phyloP scores from a whole-genome alignment of 306 rosid species.

The Geum urbanum region DNA sequence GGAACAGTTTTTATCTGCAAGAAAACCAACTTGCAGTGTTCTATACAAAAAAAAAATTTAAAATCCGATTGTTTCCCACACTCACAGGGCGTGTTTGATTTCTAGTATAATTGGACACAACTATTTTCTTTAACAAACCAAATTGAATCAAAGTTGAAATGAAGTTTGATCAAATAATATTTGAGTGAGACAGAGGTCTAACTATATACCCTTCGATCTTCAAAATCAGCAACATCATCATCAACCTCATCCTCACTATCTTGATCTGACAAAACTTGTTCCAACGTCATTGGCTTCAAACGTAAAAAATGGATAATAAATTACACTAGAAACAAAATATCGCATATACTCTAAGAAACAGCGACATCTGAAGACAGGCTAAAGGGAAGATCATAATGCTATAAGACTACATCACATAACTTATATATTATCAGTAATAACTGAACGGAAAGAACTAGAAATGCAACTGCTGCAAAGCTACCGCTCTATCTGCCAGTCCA shows the following conservation, averaged over 20 bases:
- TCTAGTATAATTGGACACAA: neutral
- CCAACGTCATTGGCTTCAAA: slow-evolving; percentile 69
- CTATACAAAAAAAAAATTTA: too few relatives aligned
- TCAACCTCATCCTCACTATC: slow-evolving; percentile 93
- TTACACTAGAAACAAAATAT: neutral
- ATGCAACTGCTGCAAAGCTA: neutral
- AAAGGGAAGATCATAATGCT: neutral
- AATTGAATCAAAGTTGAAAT: neutral
- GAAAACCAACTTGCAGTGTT: too few relatives aligned
- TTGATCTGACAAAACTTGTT: slow-evolving; percentile 55
- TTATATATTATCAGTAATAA: neutral
- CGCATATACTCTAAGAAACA: neutral
- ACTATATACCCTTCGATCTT: slow-evolving; percentile 59
- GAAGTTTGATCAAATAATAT: slow-evolving; percentile 12
- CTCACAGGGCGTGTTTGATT: too few relatives aligned
- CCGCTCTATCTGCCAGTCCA: neutral
- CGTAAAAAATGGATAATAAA: neutral
- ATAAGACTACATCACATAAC: neutral
- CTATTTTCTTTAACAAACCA: too few relatives aligned
- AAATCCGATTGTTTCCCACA: too few relatives aligned
- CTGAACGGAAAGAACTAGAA: neutral
- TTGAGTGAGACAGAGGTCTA: slow-evolving; percentile 9
- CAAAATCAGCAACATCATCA: slow-evolving; percentile 61
- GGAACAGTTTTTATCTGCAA: too few relatives aligned
- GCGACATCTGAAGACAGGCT: neutral